phyloP scores from a whole-genome alignment of 805 yeast genomes.

The Yamadazyma endophytica region DNA sequence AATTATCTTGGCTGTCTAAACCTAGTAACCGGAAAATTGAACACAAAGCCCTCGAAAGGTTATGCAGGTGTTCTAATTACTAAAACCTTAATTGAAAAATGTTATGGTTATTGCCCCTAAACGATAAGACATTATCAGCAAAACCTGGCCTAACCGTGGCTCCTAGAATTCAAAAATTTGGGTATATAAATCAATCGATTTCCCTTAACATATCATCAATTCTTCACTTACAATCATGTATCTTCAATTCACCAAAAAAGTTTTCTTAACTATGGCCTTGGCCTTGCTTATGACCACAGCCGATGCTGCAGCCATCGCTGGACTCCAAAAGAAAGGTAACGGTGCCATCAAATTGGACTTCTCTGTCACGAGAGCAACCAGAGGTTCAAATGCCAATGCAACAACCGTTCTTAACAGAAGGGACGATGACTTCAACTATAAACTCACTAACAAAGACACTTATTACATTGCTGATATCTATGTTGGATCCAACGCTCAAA shows the following conservation, averaged over 20 bases:
- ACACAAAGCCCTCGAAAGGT: too few relatives aligned
- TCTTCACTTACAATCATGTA: too few relatives aligned
- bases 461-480: conserved; percentile 9
- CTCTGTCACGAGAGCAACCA: background rate
- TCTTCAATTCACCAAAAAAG: conserved; percentile 2
- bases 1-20: too few relatives aligned
- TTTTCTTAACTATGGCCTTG: conserved; percentile 3
- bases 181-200: too few relatives aligned
- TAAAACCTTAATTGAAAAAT: too few relatives aligned
- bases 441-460: conserved; percentile 2
- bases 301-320: conserved; percentile 5
- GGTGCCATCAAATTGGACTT: conserved; percentile 4
- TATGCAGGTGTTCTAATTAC: too few relatives aligned
- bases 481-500: conserved; percentile 21
- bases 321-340: conserved; percentile 4
- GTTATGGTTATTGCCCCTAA: too few relatives aligned
- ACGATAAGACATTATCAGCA: too few relatives aligned
- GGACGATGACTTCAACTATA: background rate
- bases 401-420: background rate
- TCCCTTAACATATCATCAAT: too few relatives aligned
- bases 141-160: too few relatives aligned
- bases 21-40: too few relatives aligned
- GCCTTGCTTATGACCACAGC: conserved; percentile 1
- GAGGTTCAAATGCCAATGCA: background rate
- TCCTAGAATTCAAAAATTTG: too few relatives aligned